Evolutionary conservation across 1,284 basidiomycete genomes (phyloP).

Genomic region (Apiotrichum akiyoshidainum): DNA sequence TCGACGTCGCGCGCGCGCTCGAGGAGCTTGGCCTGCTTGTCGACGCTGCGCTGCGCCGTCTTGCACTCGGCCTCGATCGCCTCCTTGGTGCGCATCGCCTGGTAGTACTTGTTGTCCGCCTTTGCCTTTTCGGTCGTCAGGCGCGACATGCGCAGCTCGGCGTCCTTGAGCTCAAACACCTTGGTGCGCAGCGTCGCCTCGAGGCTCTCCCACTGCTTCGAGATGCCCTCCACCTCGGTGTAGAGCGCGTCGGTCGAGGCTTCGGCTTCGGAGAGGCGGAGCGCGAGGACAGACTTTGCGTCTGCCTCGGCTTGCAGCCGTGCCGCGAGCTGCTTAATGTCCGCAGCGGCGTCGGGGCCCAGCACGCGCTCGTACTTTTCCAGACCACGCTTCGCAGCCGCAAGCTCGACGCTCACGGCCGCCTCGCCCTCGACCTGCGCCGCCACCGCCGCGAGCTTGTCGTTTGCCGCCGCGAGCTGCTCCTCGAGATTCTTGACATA

Average conservation of each 20-base stretch:
- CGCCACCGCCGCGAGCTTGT: slow-evolving; percentile 26
- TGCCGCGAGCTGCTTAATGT: slow-evolving; percentile 56
- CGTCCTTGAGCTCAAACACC: slow-evolving; percentile 70
- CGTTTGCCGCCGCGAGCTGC: slow-evolving; percentile 55
- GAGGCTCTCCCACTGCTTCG: slow-evolving; percentile 80
- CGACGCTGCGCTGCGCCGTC: slow-evolving; percentile 61
- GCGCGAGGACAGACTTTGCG: slow-evolving; percentile 59
- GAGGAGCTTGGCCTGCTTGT: slow-evolving; percentile 74
- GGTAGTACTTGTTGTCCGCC: slow-evolving; percentile 91
- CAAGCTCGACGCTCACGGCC: slow-evolving; percentile 29
- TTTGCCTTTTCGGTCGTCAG: slow-evolving; percentile 76
- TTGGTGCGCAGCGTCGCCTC: slow-evolving; percentile 80
- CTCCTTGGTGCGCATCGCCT: slow-evolving; percentile 85
- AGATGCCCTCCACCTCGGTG: slow-evolving; percentile 80
- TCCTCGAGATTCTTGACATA: slow-evolving; percentile 64
- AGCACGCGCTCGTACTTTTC: slow-evolving; percentile 62
- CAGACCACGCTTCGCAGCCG: slow-evolving; percentile 52
- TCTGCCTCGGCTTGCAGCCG: slow-evolving; percentile 64
- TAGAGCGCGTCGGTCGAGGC: slow-evolving; percentile 68
- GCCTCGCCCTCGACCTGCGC: slow-evolving; percentile 25
- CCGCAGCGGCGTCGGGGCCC: slow-evolving; percentile 57
- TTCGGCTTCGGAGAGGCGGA: slow-evolving; percentile 52
- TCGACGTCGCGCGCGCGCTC: slow-evolving; percentile 69
- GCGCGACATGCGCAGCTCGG: slow-evolving; percentile 73
- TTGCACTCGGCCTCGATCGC: slow-evolving; percentile 74